Evolutionary conservation across 1,284 basidiomycete species (phyloP).

Genomic region (Cutaneotrichosporon daszewskae): DNA sequence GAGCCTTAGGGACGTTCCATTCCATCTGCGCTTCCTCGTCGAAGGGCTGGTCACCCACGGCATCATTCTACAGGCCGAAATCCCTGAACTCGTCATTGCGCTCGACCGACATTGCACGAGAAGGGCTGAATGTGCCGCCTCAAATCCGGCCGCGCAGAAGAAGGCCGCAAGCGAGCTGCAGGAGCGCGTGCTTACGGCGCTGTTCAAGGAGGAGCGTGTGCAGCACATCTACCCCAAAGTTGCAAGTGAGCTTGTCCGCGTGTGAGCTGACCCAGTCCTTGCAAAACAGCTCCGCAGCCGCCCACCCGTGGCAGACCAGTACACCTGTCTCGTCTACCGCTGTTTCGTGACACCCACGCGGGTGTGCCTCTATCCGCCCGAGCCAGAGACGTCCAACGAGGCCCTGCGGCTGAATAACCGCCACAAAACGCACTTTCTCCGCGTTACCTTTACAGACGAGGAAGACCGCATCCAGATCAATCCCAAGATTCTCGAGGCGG

Average conservation of each 20-base stretch:
- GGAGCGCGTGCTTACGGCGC: conserved; percentile 19
- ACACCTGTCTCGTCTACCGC: conserved; percentile 16
- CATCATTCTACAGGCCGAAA: conserved; percentile 19
- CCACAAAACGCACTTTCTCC: conserved; percentile 23
- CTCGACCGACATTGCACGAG: conserved; percentile 7
- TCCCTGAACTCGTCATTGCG: conserved; percentile 9
- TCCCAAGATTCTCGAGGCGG: conserved; percentile 15
- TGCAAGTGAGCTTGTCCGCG: background rate
- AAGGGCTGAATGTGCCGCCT: background rate
- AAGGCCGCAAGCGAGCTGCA: conserved; percentile 1
- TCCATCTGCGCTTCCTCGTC: conserved; percentile 21
- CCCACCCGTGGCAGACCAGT: background rate
- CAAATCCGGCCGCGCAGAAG: background rate
- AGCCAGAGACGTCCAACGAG: conserved; percentile 24
- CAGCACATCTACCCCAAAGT: background rate
- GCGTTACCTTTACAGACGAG: conserved; percentile 31
- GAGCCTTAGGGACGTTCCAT: conserved; percentile 4
- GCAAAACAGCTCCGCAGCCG: conserved; percentile 8
- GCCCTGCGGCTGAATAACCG: conserved; percentile 16
- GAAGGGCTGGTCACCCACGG: conserved; percentile 26
- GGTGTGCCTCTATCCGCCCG: conserved; percentile 21
- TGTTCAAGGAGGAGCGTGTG: conserved; percentile 25
- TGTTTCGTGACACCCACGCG: conserved; percentile 28
- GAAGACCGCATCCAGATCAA: conserved; percentile 22
- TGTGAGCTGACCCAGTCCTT: conserved; percentile 10